phyloP scores from a whole-genome alignment of 2,329 filamentous ascomycete genomes.

The Cytospora schulzeri region DNA sequence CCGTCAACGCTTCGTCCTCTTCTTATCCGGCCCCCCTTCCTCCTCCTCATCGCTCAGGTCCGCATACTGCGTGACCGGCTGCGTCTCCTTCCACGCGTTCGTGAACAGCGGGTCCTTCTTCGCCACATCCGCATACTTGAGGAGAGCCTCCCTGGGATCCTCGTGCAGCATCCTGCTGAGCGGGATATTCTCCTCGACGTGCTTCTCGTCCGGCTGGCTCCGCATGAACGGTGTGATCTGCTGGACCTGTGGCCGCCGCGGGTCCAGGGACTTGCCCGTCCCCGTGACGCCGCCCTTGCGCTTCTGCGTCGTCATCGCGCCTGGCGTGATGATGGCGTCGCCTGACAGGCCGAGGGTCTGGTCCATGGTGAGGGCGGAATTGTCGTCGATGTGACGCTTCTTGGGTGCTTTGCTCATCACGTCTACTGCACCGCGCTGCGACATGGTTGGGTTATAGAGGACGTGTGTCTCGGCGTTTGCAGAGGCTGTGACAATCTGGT shows the following conservation, averaged over 20 bases:
- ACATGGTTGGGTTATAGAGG: slow-evolving; percentile 86
- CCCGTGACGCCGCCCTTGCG: slow-evolving; percentile 74
- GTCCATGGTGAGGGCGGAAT: slow-evolving; percentile 83
- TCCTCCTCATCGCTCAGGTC: slow-evolving; percentile 86
- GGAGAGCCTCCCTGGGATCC: slow-evolving; percentile 87
- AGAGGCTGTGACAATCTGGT: slow-evolving; percentile 93
- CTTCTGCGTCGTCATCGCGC: slow-evolving; percentile 55
- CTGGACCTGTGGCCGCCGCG: slow-evolving; percentile 81
- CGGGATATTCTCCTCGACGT: slow-evolving; percentile 85
- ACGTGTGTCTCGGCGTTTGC: slow-evolving; percentile 88
- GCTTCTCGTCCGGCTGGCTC: slow-evolving; percentile 83
- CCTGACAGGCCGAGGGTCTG: slow-evolving; percentile 78
- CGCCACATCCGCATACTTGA: slow-evolving; percentile 93
- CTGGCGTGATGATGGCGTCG: slow-evolving; percentile 76
- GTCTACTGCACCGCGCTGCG: slow-evolving; percentile 77
- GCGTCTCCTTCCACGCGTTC: slow-evolving; percentile 87
- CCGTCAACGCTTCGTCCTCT: slow-evolving; percentile 56
- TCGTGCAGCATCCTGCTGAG: slow-evolving; percentile 93
- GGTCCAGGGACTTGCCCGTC: slow-evolving; percentile 76
- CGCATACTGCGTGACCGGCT: slow-evolving; percentile 89
- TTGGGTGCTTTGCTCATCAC: slow-evolving; percentile 94
- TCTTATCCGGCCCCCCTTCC: slow-evolving; percentile 71
- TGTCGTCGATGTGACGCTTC: slow-evolving; percentile 92
- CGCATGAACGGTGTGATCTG: slow-evolving; percentile 87
- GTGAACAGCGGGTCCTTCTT: slow-evolving; percentile 95